Percentiles rank a stretch among this genome's conserved stretches.
phyloP scores from a whole-genome alignment of 2,329 filamentous ascomycete genomes.

The Plectosphaerella cucumerina region DNA sequence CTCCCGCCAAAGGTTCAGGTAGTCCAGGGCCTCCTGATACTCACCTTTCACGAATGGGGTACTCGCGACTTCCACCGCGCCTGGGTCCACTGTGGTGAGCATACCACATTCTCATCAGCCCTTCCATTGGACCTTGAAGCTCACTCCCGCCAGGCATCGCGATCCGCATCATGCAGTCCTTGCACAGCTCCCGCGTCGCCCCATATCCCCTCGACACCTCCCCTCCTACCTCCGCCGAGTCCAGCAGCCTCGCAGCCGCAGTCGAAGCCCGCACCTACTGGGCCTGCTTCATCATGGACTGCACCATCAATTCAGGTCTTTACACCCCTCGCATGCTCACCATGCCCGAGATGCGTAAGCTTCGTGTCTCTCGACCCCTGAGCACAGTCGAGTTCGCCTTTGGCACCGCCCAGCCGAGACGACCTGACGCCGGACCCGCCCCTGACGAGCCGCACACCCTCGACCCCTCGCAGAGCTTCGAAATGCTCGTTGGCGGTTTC shows the following conservation, averaged over 20 bases:
- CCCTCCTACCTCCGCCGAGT: conserved; percentile 12
- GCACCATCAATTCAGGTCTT: conserved; percentile 36
- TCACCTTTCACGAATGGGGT: conserved; percentile 38
- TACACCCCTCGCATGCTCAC: conserved; percentile 32
- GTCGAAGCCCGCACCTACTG: conserved; percentile 37
- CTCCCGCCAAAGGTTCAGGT: conserved; percentile 25
- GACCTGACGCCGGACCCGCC: not conserved
- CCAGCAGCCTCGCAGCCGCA: conserved; percentile 14
- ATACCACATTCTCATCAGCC: too few species aligned
- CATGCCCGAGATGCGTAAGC: conserved; percentile 27
- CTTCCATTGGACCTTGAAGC: not conserved
- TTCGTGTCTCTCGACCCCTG: conserved; percentile 23
- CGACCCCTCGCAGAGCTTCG: conserved; percentile 22
- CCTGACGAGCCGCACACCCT: conserved; percentile 15
- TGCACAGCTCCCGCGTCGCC: conserved; percentile 23
- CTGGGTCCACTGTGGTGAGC: conserved; percentile 34
- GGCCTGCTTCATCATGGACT: conserved; percentile 41
- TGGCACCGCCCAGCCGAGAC: conserved; percentile 16
- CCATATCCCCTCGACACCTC: conserved; percentile 20
- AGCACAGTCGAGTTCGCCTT: conserved; percentile 34
- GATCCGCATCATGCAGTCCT: conserved; percentile 32
- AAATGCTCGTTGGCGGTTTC: conserved; percentile 35
- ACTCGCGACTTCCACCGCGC: conserved; percentile 35
- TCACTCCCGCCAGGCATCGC: conserved; percentile 22
- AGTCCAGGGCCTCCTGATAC: conserved; percentile 33